phyloP scores from a whole-genome alignment of 129 eudicot genomes.

The Pittosporum tobira region DNA sequence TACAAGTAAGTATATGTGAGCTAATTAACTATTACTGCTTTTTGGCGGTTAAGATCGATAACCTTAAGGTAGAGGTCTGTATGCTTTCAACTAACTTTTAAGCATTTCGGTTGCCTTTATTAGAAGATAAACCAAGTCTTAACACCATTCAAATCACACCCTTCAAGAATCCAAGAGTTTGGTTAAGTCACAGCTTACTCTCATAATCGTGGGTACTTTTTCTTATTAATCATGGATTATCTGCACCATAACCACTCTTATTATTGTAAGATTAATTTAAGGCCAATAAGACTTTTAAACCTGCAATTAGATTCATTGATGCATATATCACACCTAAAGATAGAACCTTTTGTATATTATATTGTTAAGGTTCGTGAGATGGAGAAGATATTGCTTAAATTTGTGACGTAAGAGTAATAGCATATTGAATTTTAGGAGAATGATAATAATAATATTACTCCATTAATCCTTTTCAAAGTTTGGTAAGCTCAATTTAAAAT shows the following conservation, averaged over 20 bases:
- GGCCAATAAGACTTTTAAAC: neutral
- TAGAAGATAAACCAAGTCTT: neutral
- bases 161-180: neutral
- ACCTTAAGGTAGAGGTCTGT: neutral
- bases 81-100: neutral
- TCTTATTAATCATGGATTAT: neutral
- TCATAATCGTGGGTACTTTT: neutral
- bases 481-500: neutral
- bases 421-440: too few species aligned
- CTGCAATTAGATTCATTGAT: neutral
- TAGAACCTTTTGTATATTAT: neutral
- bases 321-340: neutral
- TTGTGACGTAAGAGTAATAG: neutral
- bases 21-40: too few species aligned
- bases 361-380: neutral
- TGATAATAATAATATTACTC: too few species aligned
- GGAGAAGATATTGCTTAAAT: neutral
- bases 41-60: neutral
- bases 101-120: neutral
- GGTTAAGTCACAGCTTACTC: neutral
- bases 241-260: neutral
- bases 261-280: neutral
- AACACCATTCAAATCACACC: neutral
- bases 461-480: neutral
- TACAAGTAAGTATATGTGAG: too few species aligned